These are phyloP conservation scores for Rugosomyces carneus DNA, from an alignment of 1,284 basidiomycete species.

Conservation along the genomic window DNA sequence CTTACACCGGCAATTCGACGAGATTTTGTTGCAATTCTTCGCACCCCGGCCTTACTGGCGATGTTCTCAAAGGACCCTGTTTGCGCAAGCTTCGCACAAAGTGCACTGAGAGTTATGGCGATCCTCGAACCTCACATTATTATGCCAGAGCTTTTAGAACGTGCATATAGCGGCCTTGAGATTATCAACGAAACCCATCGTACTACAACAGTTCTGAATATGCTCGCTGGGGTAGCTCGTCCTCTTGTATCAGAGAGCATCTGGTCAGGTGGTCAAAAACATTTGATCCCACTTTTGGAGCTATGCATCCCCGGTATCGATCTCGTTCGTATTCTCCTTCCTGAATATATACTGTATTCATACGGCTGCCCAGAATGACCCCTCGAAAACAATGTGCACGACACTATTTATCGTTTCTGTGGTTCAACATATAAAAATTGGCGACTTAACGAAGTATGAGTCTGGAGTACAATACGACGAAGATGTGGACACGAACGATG, in stretches of 20 bases:
- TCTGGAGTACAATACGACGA: conserved; percentile 49
- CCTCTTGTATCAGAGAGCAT: conserved; percentile 75
- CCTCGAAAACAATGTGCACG: conserved; percentile 82
- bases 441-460: conserved; percentile 65
- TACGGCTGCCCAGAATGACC: conserved; percentile 67
- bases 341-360: conserved; percentile 6
- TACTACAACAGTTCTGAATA: conserved; percentile 86
- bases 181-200: conserved; percentile 93
- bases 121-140: conserved; percentile 83
- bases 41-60: conserved; percentile 85
- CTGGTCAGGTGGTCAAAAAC: conserved; percentile 85
- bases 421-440: conserved; percentile 79
- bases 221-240: conserved; percentile 76
- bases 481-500: conserved; percentile 47
- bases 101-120: conserved; percentile 67
- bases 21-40: conserved; percentile 77
- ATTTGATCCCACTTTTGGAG: conserved; percentile 85
- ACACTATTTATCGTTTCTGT: conserved; percentile 76
- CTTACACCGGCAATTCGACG: conserved; percentile 81
- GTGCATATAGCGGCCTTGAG: conserved; percentile 88
- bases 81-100: conserved; percentile 64
- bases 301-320: conserved; percentile 91
- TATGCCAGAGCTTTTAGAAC: conserved; percentile 90
- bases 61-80: conserved; percentile 92
- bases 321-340: conserved; percentile 41